Conservation (phyloP, 176 grass and related monocot species). For the Aegilops umbellulata region DNA sequence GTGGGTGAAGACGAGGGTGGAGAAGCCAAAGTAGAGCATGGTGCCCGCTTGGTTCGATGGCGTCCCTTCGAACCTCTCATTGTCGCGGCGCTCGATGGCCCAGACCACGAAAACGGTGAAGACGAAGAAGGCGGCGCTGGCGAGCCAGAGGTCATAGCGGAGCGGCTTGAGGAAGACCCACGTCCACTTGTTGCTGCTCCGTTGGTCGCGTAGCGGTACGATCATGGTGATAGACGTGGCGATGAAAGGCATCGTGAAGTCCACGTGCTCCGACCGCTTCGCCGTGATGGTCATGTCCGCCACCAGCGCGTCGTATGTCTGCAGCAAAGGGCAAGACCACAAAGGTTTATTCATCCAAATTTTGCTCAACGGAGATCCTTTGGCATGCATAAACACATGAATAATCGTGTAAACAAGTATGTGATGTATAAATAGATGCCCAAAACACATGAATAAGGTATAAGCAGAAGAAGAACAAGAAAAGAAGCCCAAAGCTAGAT, state of each 20-base stretch:
- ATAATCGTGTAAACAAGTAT: too few species aligned
- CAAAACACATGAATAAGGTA: too few species aligned
- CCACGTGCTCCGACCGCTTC: constrained; percentile 47
- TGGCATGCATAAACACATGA: background rate
- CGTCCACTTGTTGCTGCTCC: constrained; percentile 17
- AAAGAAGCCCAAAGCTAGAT: background rate
- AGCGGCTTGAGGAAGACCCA: constrained; percentile 81
- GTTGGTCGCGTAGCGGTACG: constrained; percentile 39
- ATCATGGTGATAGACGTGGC: constrained; percentile 55
- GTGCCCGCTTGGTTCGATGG: constrained; percentile 42
- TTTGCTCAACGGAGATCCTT: background rate
- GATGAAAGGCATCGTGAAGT: constrained; percentile 72
- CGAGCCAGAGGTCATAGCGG: constrained; percentile 47
- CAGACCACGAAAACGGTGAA: constrained; percentile 71
- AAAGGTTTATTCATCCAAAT: background rate
- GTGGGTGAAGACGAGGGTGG: constrained; percentile 63
- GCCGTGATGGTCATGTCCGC: constrained; percentile 67
- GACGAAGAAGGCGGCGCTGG: constrained; percentile 43
- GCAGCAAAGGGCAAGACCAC: background rate
- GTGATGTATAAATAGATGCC: background rate
- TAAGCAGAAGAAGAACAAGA: background rate
- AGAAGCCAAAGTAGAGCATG: constrained; percentile 61
- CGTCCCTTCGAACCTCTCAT: constrained; percentile 40
- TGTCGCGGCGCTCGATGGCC: constrained; percentile 64
- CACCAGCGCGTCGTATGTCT: constrained; percentile 69